Conservation (phyloP, 2,329 filamentous ascomycete species). For the Orbilia javanica region DNA sequence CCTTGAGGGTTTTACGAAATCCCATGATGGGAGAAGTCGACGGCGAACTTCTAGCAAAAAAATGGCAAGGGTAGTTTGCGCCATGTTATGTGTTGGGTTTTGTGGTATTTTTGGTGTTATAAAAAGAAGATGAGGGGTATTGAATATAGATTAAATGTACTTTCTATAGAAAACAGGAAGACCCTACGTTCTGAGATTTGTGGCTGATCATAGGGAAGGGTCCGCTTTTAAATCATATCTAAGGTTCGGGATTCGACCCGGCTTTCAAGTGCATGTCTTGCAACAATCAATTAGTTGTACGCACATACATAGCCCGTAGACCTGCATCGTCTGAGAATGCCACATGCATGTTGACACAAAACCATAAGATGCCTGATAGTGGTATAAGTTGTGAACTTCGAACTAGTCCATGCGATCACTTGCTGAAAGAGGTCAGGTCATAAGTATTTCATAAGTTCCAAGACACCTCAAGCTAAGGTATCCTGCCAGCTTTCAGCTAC, state of each 20-base stretch:
- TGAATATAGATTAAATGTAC: neutral
- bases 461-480: neutral
- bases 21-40: constrained; percentile 2
- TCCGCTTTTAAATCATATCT: neutral
- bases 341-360: neutral
- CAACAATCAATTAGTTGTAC: neutral
- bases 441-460: neutral
- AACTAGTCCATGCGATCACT: neutral
- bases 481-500: neutral
- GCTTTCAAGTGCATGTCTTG: neutral
- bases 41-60: neutral
- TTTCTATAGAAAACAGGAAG: too few species aligned
- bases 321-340: too few species aligned
- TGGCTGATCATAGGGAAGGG: neutral
- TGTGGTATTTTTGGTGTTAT: constrained; percentile 1
- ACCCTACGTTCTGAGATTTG: too few species aligned
- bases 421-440: neutral
- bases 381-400: neutral
- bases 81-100: constrained; percentile 7
- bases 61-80: neutral
- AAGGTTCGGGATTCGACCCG: neutral
- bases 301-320: too few species aligned
- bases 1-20: constrained; percentile 12
- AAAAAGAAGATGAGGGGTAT: neutral
- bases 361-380: too few species aligned